Evolutionary conservation across 2,329 filamentous ascomycete species (phyloP).

Genomic region (Fusarium hainanense): DNA sequence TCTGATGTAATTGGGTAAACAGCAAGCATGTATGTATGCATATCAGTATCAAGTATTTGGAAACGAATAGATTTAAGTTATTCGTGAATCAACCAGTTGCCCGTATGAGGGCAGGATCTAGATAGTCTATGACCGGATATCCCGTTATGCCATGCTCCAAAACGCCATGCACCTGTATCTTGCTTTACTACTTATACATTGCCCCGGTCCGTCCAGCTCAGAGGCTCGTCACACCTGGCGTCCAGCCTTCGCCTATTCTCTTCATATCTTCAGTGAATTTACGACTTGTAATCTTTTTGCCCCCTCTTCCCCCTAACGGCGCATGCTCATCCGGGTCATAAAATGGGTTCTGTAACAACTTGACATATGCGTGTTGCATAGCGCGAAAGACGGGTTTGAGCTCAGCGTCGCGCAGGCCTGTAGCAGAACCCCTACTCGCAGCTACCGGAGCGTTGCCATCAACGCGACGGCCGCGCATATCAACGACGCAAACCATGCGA

Average conservation of each 20-base stretch:
- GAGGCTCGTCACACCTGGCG: slow-evolving; percentile 73
- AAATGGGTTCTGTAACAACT: slow-evolving; percentile 92
- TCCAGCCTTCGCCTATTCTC: slow-evolving; percentile 87
- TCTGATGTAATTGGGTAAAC: too few species aligned
- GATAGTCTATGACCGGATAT: slow-evolving; percentile 41
- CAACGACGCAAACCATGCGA: slow-evolving; percentile 89
- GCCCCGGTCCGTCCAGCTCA: slow-evolving; percentile 57
- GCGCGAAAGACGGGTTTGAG: slow-evolving; percentile 90
- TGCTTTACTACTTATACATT: slow-evolving; percentile 31
- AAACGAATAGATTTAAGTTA: slow-evolving; percentile 10
- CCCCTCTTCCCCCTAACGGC: slow-evolving; percentile 64
- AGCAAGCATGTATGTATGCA: neutral
- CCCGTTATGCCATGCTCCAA: slow-evolving; percentile 43
- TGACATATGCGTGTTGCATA: slow-evolving; percentile 91
- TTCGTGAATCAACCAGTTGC: slow-evolving; percentile 29
- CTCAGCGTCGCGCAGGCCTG: slow-evolving; percentile 85
- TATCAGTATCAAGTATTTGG: neutral
- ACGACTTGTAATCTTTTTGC: slow-evolving; percentile 81
- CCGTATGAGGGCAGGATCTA: slow-evolving; percentile 32
- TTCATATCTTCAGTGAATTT: slow-evolving; percentile 85
- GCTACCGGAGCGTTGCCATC: slow-evolving; percentile 43
- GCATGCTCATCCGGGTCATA: slow-evolving; percentile 88
- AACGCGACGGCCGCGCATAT: slow-evolving; percentile 80
- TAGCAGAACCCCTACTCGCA: slow-evolving; percentile 53
- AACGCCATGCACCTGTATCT: slow-evolving; percentile 44